These are phyloP conservation scores for Vicia faba DNA, from an alignment of 306 rosid genomes.

Conservation along the genomic window DNA sequence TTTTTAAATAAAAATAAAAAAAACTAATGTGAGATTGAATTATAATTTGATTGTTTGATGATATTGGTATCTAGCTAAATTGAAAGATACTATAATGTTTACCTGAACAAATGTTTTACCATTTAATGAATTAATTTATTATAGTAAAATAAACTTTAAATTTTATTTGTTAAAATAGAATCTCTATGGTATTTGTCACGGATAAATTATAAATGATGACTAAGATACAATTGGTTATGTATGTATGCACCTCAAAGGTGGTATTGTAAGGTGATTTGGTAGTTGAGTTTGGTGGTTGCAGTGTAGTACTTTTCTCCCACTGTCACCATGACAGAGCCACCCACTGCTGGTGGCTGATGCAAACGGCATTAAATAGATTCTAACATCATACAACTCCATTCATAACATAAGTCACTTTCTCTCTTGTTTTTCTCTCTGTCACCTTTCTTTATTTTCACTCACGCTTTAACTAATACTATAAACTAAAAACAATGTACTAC, in stretches of 20 bases:
- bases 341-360: constrained; percentile 24
- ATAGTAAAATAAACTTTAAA: too few relatives aligned
- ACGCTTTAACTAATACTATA: constrained; percentile 25
- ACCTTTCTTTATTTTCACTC: background rate
- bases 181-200: too few relatives aligned
- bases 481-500: background rate
- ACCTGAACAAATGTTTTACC: too few relatives aligned
- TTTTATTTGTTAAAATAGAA: too few relatives aligned
- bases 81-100: too few relatives aligned
- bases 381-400: background rate
- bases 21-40: too few relatives aligned
- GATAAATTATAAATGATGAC: too few relatives aligned
- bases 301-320: constrained; percentile 6
- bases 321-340: constrained; percentile 21
- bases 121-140: too few relatives aligned
- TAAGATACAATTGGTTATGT: too few relatives aligned
- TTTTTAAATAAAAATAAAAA: too few relatives aligned
- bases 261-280: constrained; percentile 27
- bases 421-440: constrained; percentile 29
- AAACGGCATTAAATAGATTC: constrained; percentile 40
- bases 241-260: background rate
- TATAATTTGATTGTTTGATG: too few relatives aligned
- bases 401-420: constrained; percentile 25
- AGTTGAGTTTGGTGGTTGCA: constrained; percentile 42
- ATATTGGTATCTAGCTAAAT: too few relatives aligned